Evolutionary conservation across 768 basidiomycete genomes (phyloP), one percentile per base, ranked within the genome.

Genomic region (Leccinellum rugosiceps): DNA sequence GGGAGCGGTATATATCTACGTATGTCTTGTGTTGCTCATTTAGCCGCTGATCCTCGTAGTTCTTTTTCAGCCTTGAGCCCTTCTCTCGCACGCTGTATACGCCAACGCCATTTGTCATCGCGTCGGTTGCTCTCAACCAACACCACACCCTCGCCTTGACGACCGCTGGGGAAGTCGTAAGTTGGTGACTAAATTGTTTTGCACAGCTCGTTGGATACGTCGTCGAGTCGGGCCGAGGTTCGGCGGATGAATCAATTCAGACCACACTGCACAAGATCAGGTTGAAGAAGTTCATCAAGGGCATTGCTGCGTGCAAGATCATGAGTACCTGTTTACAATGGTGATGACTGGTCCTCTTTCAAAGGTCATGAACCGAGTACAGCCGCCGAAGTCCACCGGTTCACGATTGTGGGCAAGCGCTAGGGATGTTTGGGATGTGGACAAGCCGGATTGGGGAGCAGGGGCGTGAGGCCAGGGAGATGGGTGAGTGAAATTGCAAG

Each of bases 61-160:
- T 52, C 38, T 45, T 23, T 54, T 52, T 41, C 53, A 92, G 91
- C n/a, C 79, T 94, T 15, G 94, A 92, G 3, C 80, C 81, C 3
- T 80, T 79, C 2, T 81, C 88, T 43, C 89, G 94, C 64, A 93
- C 88, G 14, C 92, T 94, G 68, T 88, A 88, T 59, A 77, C 78
- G 13, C 79, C 94, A 28, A 80, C 80, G 41, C 83, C 86, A 1
- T 70, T 91, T 14, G 67, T 80, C 1, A 80, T 94, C 31, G 74
- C 78, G 7, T 76, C 84, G 14, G 81, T 98, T 23, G 92, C 94
- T 0, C 78, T 94, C 8, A 95, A 92, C 10, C 96, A 96, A 70
- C 97, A 99, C 65, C 97, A 98, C 68, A 95, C 95, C 0, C 82
- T 98, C 28, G 90, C 85, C 1, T 75, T 98, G 28, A 95, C 94